Conservation (phyloP, 495 filamentous ascomycete genomes). For the Arthonia radiata region DNA sequence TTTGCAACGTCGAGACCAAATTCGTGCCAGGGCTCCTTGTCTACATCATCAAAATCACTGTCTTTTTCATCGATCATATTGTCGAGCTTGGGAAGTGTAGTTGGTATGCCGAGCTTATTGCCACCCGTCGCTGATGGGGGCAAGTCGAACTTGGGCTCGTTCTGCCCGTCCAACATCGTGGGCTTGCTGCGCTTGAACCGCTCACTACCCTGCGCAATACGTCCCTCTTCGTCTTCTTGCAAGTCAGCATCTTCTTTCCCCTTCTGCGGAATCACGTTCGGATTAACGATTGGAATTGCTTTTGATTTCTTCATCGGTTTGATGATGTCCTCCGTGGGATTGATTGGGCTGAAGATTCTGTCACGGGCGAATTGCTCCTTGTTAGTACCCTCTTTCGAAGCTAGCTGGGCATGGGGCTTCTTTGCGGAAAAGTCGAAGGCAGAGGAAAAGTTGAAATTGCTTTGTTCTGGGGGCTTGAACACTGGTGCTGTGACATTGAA, state of each 20-base stretch:
- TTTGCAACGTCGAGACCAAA: no score
- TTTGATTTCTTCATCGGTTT: constrained; percentile 47
- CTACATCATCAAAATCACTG: no score
- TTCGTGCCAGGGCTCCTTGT: no score
- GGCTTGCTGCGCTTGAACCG: constrained; percentile 44
- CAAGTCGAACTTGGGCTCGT: no score
- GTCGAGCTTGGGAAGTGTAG: no score
- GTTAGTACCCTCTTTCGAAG: constrained; percentile 15
- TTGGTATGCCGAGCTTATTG: no score
- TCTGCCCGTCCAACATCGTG: constrained; percentile 32
- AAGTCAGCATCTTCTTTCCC: constrained; percentile 21
- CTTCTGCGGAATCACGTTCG: constrained; percentile 10
- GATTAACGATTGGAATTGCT: constrained; percentile 50
- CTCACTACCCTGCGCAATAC: constrained; percentile 24
- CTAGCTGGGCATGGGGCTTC: constrained; percentile 9
- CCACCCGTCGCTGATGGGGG: no score
- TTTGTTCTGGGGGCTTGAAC: constrained; percentile 36
- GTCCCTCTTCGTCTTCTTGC: constrained; percentile 19
- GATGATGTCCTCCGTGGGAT: constrained; percentile 29
- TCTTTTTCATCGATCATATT: no score
- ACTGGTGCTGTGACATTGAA: constrained; percentile 64
- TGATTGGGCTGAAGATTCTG: constrained; percentile 54
- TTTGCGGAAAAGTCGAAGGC: constrained; percentile 1
- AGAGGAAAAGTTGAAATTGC: background rate
- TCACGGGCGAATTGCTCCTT: constrained; percentile 18